Evolutionary conservation across 148 eudicot genomes (phyloP).

Genomic region (Fallopia convolvulus): DNA sequence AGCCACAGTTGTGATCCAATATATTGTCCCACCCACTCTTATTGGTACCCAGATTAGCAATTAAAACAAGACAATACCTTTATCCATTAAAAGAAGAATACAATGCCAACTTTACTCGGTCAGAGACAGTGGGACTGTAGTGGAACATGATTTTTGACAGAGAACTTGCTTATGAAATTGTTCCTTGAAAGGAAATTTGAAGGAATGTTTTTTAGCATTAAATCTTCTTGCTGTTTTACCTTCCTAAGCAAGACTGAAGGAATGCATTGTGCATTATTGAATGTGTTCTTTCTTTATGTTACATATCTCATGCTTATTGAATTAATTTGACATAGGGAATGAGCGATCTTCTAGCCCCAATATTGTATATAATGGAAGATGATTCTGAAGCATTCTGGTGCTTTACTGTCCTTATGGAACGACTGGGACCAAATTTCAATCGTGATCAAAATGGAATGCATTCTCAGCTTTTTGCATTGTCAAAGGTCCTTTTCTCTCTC

Average conservation of each 20-base stretch:
- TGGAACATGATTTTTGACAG: background rate
- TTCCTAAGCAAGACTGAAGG: background rate
- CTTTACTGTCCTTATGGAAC: conserved; percentile 87
- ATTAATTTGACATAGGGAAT: conserved; percentile 48
- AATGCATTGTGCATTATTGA: too few relatives aligned
- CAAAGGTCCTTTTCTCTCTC: conserved; percentile 49
- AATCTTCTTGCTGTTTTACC: background rate
- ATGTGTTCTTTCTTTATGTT: background rate
- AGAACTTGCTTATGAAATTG: background rate
- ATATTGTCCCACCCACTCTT: background rate
- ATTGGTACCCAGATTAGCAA: background rate
- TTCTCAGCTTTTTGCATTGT: conserved; percentile 87
- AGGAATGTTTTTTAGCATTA: background rate
- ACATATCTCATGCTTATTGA: background rate
- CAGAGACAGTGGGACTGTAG: background rate
- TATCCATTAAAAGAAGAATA: background rate
- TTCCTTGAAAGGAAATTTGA: background rate
- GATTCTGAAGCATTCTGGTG: conserved; percentile 95
- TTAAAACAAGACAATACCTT: background rate
- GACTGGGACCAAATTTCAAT: conserved; percentile 93
- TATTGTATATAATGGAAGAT: conserved; percentile 74
- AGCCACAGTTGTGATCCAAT: background rate
- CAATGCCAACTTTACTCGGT: background rate
- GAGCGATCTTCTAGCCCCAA: conserved; percentile 92
- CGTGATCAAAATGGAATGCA: conserved; percentile 99